phyloP scores from a whole-genome alignment of 495 filamentous ascomycete species.

The Aspergillus heteromorphus region DNA sequence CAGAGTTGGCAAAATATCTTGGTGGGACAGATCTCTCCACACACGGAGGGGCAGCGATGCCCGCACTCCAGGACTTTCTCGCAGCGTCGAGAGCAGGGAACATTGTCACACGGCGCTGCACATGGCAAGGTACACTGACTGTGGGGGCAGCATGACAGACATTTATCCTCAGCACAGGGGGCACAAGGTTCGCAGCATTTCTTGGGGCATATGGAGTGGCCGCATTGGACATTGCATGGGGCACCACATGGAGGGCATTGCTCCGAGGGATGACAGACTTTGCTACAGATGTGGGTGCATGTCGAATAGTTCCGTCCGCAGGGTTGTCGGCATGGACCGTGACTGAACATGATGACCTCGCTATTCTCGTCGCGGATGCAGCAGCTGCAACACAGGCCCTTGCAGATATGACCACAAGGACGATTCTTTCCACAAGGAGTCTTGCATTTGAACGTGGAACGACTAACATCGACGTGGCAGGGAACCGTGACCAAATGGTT shows the following conservation, averaged over 20 bases:
- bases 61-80: slow-evolving; percentile 52
- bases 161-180: slow-evolving; percentile 56
- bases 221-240: slow-evolving; percentile 57
- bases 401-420: slow-evolving; percentile 60
- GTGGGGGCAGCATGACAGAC: slow-evolving; percentile 55
- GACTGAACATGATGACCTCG: slow-evolving; percentile 29
- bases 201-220: slow-evolving; percentile 55
- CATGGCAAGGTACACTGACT: slow-evolving; percentile 58
- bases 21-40: slow-evolving; percentile 60
- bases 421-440: slow-evolving; percentile 41
- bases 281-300: slow-evolving; percentile 54
- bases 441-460: slow-evolving; percentile 36
- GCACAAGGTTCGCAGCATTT: slow-evolving; percentile 58
- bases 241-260: slow-evolving; percentile 50
- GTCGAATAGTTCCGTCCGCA: slow-evolving; percentile 53
- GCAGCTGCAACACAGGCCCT: slow-evolving; percentile 36
- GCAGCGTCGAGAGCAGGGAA: slow-evolving; percentile 66
- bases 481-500: slow-evolving; percentile 44
- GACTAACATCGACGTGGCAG: slow-evolving; percentile 45
- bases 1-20: slow-evolving; percentile 54
- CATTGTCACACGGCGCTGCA: slow-evolving; percentile 54
- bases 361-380: slow-evolving; percentile 18
- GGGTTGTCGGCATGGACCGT: slow-evolving; percentile 44
- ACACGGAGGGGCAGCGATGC: slow-evolving; percentile 63
- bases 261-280: slow-evolving; percentile 48